These are phyloP conservation scores for Salix dunnii DNA, from an alignment of 345 rosid genomes.

Conservation along the genomic window DNA sequence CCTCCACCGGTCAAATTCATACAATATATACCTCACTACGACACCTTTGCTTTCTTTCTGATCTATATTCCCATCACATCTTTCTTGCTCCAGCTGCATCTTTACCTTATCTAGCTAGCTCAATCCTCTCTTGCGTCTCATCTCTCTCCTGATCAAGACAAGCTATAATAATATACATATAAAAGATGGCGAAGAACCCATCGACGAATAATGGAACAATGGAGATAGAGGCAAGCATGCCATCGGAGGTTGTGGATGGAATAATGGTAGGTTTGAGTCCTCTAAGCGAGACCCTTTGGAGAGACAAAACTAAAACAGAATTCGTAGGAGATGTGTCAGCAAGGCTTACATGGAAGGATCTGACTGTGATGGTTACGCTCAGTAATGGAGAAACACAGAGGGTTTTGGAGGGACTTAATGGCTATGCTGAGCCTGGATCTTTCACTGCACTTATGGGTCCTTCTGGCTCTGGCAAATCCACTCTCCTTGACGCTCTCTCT, in stretches of 20 bases:
- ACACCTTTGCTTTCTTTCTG: neutral
- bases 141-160: neutral
- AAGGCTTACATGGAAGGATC: conserved; percentile 86
- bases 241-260: conserved; percentile 38
- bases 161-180: neutral
- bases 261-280: conserved; percentile 60
- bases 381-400: conserved; percentile 67
- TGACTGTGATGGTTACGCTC: conserved; percentile 70
- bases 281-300: conserved; percentile 73
- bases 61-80: conserved; percentile 9
- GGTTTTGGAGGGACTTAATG: conserved; percentile 79
- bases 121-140: neutral
- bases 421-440: conserved; percentile 84
- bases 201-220: conserved; percentile 24
- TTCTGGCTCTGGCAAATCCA: conserved; percentile 92
- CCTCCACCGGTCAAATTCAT: conserved; percentile 22
- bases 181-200: conserved; percentile 14
- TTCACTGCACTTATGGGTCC: conserved; percentile 94
- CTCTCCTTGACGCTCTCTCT: conserved; percentile 83
- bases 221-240: conserved; percentile 73
- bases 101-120: neutral
- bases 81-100: conserved; percentile 1
- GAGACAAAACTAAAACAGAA: conserved; percentile 53
- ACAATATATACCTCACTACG: conserved; percentile 11
- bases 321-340: conserved; percentile 79